phyloP scores from a whole-genome alignment of 2,329 filamentous ascomycete species.

The Alternaria solani region DNA sequence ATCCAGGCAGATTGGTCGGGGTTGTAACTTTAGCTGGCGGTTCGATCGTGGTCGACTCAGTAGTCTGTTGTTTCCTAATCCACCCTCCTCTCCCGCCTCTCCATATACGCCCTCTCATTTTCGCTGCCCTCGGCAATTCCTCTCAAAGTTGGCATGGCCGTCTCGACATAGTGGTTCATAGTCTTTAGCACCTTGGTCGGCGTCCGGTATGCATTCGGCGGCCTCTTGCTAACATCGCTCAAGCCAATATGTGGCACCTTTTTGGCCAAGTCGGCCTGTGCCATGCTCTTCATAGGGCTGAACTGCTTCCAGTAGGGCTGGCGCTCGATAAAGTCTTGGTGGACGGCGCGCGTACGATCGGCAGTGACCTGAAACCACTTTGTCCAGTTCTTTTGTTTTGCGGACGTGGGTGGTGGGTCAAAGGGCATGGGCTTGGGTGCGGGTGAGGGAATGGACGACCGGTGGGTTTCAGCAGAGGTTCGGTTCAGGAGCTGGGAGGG shows the following conservation, averaged over 20 bases:
- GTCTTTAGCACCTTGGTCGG: slow-evolving; percentile 39
- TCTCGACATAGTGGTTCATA: slow-evolving; percentile 33
- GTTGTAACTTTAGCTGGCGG: neutral
- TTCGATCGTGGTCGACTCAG: neutral
- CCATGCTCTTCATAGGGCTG: slow-evolving; percentile 40
- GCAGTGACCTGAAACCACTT: slow-evolving; percentile 54
- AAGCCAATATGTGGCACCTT: slow-evolving; percentile 53
- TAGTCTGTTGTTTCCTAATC: neutral
- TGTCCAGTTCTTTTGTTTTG: slow-evolving; percentile 19
- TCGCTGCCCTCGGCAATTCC: slow-evolving; percentile 39
- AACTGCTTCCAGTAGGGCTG: slow-evolving; percentile 48
- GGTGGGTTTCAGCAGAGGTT: slow-evolving; percentile 11
- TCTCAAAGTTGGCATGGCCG: slow-evolving; percentile 43
- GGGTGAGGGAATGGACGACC: slow-evolving; percentile 1
- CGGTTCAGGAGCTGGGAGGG: slow-evolving; percentile 36
- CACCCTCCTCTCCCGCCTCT: neutral
- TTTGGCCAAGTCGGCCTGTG: slow-evolving; percentile 50
- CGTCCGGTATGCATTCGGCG: slow-evolving; percentile 45
- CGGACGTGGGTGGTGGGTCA: slow-evolving; percentile 15
- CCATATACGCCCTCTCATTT: neutral
- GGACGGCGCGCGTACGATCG: slow-evolving; percentile 50
- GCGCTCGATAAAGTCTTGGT: slow-evolving; percentile 53
- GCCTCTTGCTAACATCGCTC: slow-evolving; percentile 51
- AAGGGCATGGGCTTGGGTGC: slow-evolving; percentile 35
- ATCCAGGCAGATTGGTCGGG: neutral